phyloP scores from a whole-genome alignment of 1,139 yeast species.

The Kodamaea sp. region DNA sequence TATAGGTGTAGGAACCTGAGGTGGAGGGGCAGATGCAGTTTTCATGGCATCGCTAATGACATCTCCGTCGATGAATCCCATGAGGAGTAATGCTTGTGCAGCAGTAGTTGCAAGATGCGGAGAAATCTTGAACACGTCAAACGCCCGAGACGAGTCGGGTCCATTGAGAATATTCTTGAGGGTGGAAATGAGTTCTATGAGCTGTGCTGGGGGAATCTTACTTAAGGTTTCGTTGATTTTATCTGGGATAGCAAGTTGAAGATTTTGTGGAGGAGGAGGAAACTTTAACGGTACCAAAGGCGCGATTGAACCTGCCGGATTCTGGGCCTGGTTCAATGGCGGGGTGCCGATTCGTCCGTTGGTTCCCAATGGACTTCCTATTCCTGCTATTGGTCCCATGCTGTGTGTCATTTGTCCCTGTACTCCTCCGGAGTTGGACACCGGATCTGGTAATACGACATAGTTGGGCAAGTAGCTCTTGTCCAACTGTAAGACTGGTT shows the following conservation, averaged over 20 bases:
- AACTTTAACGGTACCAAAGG: slow-evolving; percentile 9
- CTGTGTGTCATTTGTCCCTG: slow-evolving; percentile 4
- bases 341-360: slow-evolving; percentile 1
- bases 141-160: slow-evolving; percentile 51
- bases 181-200: slow-evolving; percentile 66
- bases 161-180: slow-evolving; percentile 54
- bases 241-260: slow-evolving; percentile 51
- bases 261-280: slow-evolving; percentile 29
- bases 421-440: slow-evolving; percentile 21
- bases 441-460: slow-evolving; percentile 56
- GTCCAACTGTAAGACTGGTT: slow-evolving; percentile 43
- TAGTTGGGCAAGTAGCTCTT: slow-evolving; percentile 51
- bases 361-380: not conserved
- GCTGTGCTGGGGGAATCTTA: slow-evolving; percentile 65
- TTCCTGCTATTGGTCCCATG: slow-evolving; percentile 4
- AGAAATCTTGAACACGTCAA: slow-evolving; percentile 53
- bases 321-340: not conserved
- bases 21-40: slow-evolving; percentile 28
- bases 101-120: slow-evolving; percentile 64
- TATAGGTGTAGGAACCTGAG: slow-evolving; percentile 17
- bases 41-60: slow-evolving; percentile 54
- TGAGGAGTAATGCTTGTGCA: slow-evolving; percentile 70
- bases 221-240: slow-evolving; percentile 56
- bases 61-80: slow-evolving; percentile 72
- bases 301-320: slow-evolving; percentile 1